Percentiles rank a stretch among this genome's conserved stretches.
Conservation (phyloP, 1,284 basidiomycete genomes). For the Trametes hirsuta region DNA sequence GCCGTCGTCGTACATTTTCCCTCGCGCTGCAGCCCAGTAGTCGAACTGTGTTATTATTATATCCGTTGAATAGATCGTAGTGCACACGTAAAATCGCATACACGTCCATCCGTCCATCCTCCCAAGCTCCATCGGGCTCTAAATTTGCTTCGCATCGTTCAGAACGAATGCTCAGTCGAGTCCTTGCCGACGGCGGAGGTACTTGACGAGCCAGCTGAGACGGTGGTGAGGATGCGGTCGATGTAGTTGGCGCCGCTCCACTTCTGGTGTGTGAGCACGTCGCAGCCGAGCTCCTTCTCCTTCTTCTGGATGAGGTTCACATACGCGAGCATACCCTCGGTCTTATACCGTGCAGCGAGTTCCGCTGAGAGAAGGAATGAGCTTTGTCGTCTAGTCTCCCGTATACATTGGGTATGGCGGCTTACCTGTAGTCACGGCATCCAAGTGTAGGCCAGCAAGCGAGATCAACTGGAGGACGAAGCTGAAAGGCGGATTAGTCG, state of each 20-base stretch:
- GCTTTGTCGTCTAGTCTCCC: background rate
- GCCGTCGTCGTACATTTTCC: background rate
- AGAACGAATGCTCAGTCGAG: constrained; percentile 86
- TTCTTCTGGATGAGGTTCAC: constrained; percentile 84
- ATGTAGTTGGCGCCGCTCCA: constrained; percentile 92
- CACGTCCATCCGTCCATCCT: background rate
- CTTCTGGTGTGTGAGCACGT: constrained; percentile 92
- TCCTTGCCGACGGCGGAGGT: constrained; percentile 82
- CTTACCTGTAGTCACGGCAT: constrained; percentile 78
- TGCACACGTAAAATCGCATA: constrained; percentile 3
- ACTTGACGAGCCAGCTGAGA: constrained; percentile 83
- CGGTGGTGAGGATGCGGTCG: constrained; percentile 75
- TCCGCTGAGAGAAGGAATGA: constrained; percentile 53
- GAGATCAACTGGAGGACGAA: constrained; percentile 88
- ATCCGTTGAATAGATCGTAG: constrained; percentile 12
- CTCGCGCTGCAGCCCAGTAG: background rate
- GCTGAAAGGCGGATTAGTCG: constrained; percentile 37
- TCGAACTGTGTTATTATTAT: constrained; percentile 15
- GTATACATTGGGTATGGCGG: background rate
- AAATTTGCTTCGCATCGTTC: background rate
- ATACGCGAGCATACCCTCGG: constrained; percentile 88
- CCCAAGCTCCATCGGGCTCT: background rate
- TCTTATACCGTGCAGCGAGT: constrained; percentile 75
- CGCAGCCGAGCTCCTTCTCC: constrained; percentile 90
- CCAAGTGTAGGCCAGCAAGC: constrained; percentile 86